Evolutionary conservation across 116 monocot genomes (phyloP), one percentile per base, ranked within the genome.

Genomic region (Iris pallida): DNA sequence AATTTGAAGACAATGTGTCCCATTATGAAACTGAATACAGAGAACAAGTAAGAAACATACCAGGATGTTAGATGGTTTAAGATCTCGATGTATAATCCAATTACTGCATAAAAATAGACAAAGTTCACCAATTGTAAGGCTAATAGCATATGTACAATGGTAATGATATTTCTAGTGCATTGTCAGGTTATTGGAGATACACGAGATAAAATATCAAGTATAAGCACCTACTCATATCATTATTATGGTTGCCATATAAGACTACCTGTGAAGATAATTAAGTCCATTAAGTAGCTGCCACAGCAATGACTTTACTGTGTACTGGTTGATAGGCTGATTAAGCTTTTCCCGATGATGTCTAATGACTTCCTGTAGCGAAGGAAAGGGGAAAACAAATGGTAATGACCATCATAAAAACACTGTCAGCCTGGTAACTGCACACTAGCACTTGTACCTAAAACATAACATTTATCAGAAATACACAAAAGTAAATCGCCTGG

Each of bases 1-100:
- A 63, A 49, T 65, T 19, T 63, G 47, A 66, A 51, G 5, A 40
- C 12, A 12, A 66, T 30, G 19, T 18, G 0, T 64, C 17, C 14
- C 52, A 66, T 51, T 47, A 14, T 19, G 47, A 14, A 47, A 47
- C 19, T 47, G 45, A 30, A 30, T 30, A 30, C 30, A 30, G 30
- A 30, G 3, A 48, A 64, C 5, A 54, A 63, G 5, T 16, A 13
- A 8, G 13, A 69, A 69, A 43, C 64, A 53, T 88, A 97, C 97
- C 92, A 97, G 75, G 44, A 97, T 97, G 66, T 97, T 97, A 45
- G 97, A 97, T 74, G 97, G 97, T 68, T 97, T 97, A 42, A 97
- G 92, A 76, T 97, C 97, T 64, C 97, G 84, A 75, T 97, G 97
- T 75, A 97, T 88, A 69, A 97, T 97, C 97, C 97, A 97, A 79